These are phyloP conservation scores for Bjerkandera adusta DNA, from an alignment of 1,284 basidiomycete species.

Conservation along the genomic window DNA sequence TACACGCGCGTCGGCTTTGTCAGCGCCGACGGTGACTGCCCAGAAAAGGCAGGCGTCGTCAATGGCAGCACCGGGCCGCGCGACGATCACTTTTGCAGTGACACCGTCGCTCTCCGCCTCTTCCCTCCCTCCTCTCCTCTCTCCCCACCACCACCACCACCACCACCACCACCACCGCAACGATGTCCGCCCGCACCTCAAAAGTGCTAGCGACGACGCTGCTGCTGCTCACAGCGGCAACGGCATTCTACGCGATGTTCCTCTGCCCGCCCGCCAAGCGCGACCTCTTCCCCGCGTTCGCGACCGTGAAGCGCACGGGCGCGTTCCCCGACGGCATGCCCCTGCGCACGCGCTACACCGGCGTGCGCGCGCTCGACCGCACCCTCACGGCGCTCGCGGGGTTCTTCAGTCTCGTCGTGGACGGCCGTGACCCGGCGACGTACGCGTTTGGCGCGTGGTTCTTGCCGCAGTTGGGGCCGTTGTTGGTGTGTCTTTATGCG, in stretches of 20 bases:
- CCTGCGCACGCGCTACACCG: conserved; percentile 3
- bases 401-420: conserved; percentile 2
- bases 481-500: conserved; percentile 1
- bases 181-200: not conserved
- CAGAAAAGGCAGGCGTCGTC: too few species aligned
- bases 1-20: too few species aligned
- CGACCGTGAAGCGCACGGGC: not conserved
- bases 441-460: conserved; percentile 6
- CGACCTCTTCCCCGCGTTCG: not conserved
- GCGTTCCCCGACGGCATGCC: conserved; percentile 3
- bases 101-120: too few species aligned
- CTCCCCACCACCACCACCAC: too few species aligned
- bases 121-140: too few species aligned
- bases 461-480: conserved; percentile 1
- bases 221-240: not conserved
- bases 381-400: conserved; percentile 1
- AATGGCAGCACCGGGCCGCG: too few species aligned
- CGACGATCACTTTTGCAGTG: too few species aligned
- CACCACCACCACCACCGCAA: not conserved
- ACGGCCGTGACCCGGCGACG: not conserved
- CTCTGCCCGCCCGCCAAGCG: not conserved
- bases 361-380: not conserved
- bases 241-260: conserved; percentile 1
- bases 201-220: not conserved
- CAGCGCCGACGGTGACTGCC: too few species aligned